phyloP scores from a whole-genome alignment of 371 early-diverging fungal species.

The Zychaea mexicana region DNA sequence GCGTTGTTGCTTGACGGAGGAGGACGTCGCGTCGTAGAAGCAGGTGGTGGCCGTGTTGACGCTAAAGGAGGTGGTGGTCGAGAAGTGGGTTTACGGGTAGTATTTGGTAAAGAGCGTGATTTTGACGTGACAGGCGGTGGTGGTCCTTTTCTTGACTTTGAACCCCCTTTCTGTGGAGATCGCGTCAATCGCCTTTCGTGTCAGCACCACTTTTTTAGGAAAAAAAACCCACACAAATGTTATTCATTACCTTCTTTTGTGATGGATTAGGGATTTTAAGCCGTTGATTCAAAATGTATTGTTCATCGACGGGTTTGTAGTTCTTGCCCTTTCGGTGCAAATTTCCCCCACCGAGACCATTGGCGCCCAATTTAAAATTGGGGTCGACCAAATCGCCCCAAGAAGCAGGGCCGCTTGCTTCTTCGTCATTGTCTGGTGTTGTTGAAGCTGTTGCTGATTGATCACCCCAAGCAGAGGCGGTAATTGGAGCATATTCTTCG shows the following conservation, averaged over 20 bases:
- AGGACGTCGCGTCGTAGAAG: conserved; percentile 5
- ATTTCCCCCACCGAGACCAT: conserved; percentile 27
- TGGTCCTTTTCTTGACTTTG: not conserved
- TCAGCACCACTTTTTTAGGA: not conserved
- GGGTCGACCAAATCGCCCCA: conserved; percentile 26
- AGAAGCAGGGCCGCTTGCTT: not conserved
- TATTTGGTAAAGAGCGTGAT: not conserved
- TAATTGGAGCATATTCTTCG: conserved; percentile 18
- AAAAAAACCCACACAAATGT: not conserved
- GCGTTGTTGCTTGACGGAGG: conserved; percentile 15
- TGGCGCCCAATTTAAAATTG: conserved; percentile 18
- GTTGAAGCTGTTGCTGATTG: not conserved
- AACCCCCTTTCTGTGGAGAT: not conserved
- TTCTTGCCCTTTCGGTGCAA: conserved; percentile 27
- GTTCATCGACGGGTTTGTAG: conserved; percentile 26
- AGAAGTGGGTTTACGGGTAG: not conserved
- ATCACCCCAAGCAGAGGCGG: conserved; percentile 14
- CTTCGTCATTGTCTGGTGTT: not conserved
- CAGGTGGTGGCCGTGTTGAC: not conserved
- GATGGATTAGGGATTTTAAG: conserved; percentile 10
- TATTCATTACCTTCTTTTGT: conserved; percentile 6
- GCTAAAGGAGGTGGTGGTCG: not conserved
- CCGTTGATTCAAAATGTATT: conserved; percentile 21
- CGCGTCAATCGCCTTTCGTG: not conserved
- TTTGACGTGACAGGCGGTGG: not conserved